Conservation (phyloP, 2,329 filamentous ascomycete species). For the Fusarium napiforme region DNA sequence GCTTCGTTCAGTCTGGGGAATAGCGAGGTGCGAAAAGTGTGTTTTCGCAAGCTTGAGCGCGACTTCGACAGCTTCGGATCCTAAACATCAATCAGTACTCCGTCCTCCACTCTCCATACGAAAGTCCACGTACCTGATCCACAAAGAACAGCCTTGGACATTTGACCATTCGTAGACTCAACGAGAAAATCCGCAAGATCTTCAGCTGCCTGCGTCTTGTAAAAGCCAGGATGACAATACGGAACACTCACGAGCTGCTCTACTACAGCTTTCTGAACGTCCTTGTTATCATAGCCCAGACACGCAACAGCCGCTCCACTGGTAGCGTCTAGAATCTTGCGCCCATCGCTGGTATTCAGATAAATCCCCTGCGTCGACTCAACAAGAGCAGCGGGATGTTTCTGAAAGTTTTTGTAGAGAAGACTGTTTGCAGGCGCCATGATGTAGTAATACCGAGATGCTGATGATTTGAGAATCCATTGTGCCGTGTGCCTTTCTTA, state of each 20-base stretch:
- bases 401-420: constrained; percentile 41
- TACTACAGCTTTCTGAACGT: constrained; percentile 37
- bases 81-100: not conserved
- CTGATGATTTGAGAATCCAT: not conserved
- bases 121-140: constrained; percentile 26
- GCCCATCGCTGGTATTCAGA: constrained; percentile 37
- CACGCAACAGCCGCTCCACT: constrained; percentile 41
- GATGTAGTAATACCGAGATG: not conserved
- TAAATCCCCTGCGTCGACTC: constrained; percentile 34
- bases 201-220: constrained; percentile 35
- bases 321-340: constrained; percentile 39
- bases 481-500: not conserved
- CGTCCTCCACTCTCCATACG: fast-evolving
- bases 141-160: constrained; percentile 38
- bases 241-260: constrained; percentile 34
- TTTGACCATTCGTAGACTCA: constrained; percentile 27
- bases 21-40: constrained; percentile 29
- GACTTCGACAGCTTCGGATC: constrained; percentile 38
- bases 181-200: constrained; percentile 37
- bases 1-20: constrained; percentile 23
- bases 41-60: constrained; percentile 38
- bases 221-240: constrained; percentile 38
- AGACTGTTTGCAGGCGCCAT: constrained; percentile 39
- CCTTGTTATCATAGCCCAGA: constrained; percentile 37
- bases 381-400: constrained; percentile 35